Conservation (phyloP, 2,329 filamentous ascomycete species). For the Cordyceps javanica region DNA sequence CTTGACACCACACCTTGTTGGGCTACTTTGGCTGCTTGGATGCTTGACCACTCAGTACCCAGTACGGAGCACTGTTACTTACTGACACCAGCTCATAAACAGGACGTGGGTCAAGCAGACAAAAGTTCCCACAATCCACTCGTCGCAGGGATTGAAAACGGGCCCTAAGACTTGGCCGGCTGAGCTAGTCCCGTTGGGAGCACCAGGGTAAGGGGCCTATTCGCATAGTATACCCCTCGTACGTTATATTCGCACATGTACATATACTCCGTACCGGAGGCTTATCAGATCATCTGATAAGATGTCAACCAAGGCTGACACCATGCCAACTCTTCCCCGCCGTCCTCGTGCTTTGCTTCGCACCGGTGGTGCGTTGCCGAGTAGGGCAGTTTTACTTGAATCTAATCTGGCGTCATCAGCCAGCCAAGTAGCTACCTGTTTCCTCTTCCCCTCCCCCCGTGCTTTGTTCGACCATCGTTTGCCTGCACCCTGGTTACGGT, state of each 20-base stretch:
- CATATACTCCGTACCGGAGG: neutral
- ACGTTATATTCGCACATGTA: no score
- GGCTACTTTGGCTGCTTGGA: no score
- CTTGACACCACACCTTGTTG: neutral
- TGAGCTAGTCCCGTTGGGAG: neutral
- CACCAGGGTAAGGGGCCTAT: no score
- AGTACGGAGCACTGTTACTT: no score
- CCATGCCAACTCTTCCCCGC: neutral
- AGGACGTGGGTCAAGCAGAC: neutral
- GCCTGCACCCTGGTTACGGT: no score
- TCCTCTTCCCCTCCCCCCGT: neutral
- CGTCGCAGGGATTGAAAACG: neutral
- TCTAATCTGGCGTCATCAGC: neutral
- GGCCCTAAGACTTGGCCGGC: neutral
- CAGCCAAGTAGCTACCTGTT: neutral
- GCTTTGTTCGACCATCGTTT: no score
- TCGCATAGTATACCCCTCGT: no score
- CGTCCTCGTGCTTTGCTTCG: neutral
- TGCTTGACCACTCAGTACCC: neutral
- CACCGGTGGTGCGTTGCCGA: neutral
- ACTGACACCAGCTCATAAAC: neutral
- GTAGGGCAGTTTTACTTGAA: neutral
- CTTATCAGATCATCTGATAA: slow-evolving; percentile 15
- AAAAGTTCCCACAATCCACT: slow-evolving; percentile 2
- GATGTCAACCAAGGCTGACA: neutral